Evolutionary conservation across 1,139 yeast genomes (phyloP), one percentile per base, ranked within the genome.

Genomic region (Hyphopichia khmerensis): DNA sequence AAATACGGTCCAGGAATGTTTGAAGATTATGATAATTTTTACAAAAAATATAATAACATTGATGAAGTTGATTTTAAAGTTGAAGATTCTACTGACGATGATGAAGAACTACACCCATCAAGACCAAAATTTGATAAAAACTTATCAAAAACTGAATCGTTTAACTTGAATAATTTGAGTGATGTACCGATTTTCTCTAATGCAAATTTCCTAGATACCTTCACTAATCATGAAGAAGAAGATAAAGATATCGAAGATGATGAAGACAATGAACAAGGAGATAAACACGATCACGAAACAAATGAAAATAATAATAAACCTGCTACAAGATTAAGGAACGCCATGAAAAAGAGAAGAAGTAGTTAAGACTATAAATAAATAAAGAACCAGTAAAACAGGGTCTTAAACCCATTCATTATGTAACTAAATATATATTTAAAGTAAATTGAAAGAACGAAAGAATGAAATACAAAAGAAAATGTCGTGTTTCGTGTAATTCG

Each of bases 1-100:
- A 77, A 75, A 40, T 75, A 82, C 44, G 96, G 96, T 0, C 95
- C 96, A 0, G 76, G 78, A 51, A 62, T 89, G 48, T 89, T 82
- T 68, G 88, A 90, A 11, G 96, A 89, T 60, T 72, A 62, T 47
- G 63, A 62, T 33, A 52, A 57, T 35, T 63, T 72, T 40, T 69
- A 69, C 52, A 43, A 54, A 16, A 55, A 59, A 42, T 66, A 64
- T 50, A 61, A 61, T 42, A 48, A 50, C 10, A 33, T 39, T 8
- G 50, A 44, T 3, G 50, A 47, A 2, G 36, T 14, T 18, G 32
- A 33, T 13, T n/a, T 24, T n/a, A 18, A 17, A 17, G 10, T 19
- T 19, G 33, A 36, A 26, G 26, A 36, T 9, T 13, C 18, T 14
- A 3, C 17, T 4, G 27, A 36, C 4, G 26, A 27, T 9, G 33